A percentile compares a stretch with the other conserved stretches of the same genome.
phyloP scores from a whole-genome alignment of 768 basidiomycete genomes.

The Agaricus bisporus region DNA sequence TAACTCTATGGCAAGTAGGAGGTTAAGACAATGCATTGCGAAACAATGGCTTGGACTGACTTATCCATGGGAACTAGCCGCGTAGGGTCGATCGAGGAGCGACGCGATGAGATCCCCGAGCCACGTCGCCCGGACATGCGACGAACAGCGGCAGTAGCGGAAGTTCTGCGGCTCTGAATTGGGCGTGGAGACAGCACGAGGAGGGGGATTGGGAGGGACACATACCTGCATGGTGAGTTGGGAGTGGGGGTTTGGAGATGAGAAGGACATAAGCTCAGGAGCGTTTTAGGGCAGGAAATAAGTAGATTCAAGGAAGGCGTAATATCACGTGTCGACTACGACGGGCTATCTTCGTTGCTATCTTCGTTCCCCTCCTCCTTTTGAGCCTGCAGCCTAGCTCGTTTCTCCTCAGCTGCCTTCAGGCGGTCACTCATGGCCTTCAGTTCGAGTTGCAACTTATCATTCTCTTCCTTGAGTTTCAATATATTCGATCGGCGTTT shows the following conservation, averaged over 20 bases:
- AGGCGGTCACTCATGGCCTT: conserved; percentile 69
- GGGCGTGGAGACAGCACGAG: conserved; percentile 9
- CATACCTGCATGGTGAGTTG: conserved; percentile 4
- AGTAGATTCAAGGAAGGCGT: neutral
- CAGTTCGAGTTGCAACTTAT: conserved; percentile 70
- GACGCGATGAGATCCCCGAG: conserved; percentile 45
- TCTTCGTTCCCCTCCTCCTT: conserved; percentile 23
- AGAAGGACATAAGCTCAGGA: neutral
- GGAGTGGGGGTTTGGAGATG: conserved; percentile 7
- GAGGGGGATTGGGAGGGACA: conserved; percentile 9
- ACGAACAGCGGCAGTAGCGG: conserved; percentile 30
- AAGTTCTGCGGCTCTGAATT: conserved; percentile 35
- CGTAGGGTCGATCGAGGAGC: conserved; percentile 72
- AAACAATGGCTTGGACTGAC: conserved; percentile 28
- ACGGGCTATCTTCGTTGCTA: conserved; percentile 9
- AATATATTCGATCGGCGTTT: conserved; percentile 76
- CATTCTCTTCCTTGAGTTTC: conserved; percentile 74
- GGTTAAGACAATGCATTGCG: conserved; percentile 10
- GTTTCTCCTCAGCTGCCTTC: conserved; percentile 66
- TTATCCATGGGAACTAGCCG: conserved; percentile 77
- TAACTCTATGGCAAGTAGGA: conserved; percentile 27
- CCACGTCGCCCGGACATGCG: conserved; percentile 39
- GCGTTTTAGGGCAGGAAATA: neutral
- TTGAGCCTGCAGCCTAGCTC: conserved; percentile 38
- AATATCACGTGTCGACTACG: conserved; percentile 2